phyloP scores from a whole-genome alignment of 1,284 basidiomycete genomes.

The Sanghuangporus baumii region DNA sequence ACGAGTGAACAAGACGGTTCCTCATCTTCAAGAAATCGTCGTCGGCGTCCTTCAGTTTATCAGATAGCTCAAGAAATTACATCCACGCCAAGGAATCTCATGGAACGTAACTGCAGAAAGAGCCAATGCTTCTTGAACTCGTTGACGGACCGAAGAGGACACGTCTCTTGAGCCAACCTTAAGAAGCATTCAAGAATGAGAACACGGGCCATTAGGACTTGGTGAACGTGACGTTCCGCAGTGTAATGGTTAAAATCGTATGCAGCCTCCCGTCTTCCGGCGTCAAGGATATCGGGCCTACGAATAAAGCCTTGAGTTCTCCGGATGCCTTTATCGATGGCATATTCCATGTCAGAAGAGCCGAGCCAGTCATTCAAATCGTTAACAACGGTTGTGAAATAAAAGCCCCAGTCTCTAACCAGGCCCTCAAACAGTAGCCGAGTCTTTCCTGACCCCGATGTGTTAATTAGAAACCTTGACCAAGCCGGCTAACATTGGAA shows the following conservation, averaged over 20 bases:
- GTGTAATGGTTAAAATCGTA: not conserved
- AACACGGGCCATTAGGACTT: not conserved
- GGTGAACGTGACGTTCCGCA: not conserved
- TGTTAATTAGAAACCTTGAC: not conserved
- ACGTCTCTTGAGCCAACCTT: not conserved
- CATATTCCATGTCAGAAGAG: not conserved
- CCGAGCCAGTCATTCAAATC: not conserved
- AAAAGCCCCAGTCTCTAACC: not conserved
- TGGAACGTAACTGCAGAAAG: not conserved
- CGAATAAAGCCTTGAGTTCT: not conserved
- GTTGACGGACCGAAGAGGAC: not conserved
- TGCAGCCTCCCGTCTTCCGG: not conserved
- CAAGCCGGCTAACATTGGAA: not conserved
- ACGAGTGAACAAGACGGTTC: not conserved
- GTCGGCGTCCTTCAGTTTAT: not conserved
- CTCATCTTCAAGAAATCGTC: not conserved
- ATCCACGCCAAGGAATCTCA: not conserved
- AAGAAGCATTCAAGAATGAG: not conserved
- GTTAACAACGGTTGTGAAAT: not conserved
- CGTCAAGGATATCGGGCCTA: not conserved
- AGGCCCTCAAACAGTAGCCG: not conserved
- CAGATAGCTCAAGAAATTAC: not conserved
- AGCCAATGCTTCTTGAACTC: not conserved
- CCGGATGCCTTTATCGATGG: not conserved
- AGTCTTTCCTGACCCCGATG: not conserved